These are phyloP conservation scores for Nigrospora sphaerica DNA, from an alignment of 2,329 filamentous ascomycete species.

Conservation along the genomic window DNA sequence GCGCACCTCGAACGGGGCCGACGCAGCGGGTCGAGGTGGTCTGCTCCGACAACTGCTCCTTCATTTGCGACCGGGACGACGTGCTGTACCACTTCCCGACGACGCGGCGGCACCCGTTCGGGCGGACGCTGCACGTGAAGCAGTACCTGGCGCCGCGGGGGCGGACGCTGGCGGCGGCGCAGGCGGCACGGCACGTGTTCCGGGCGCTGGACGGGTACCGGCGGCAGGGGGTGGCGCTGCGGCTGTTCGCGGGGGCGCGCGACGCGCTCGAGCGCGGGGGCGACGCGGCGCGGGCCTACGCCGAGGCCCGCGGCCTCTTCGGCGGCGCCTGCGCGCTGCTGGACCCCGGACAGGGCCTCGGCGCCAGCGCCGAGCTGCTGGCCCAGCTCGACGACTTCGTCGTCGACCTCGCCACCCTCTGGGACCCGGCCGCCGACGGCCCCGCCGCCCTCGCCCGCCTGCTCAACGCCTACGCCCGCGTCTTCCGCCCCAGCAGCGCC, in stretches of 20 bases:
- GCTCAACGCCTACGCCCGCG: slow-evolving; percentile 6
- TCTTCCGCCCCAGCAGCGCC: slow-evolving; percentile 8
- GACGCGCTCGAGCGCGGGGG: slow-evolving; percentile 3
- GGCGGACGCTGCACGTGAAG: slow-evolving; percentile 2
- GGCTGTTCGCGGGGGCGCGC: slow-evolving; percentile 8
- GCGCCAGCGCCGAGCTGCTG: slow-evolving; percentile 9
- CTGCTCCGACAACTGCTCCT: not conserved
- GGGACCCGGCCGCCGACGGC: slow-evolving; percentile 1
- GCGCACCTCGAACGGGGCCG: not conserved
- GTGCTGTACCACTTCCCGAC: slow-evolving; percentile 9
- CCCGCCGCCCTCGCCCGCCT: slow-evolving; percentile 2
- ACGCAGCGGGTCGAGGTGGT: not conserved
- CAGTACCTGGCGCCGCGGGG: slow-evolving; percentile 1
- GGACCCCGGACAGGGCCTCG: slow-evolving; percentile 9
- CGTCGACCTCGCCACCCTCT: slow-evolving; percentile 5
- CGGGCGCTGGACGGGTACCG: slow-evolving; percentile 5
- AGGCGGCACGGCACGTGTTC: slow-evolving; percentile 7
- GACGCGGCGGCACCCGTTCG: slow-evolving; percentile 4
- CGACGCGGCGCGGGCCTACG: not conserved
- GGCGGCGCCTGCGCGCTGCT: slow-evolving; percentile 6
- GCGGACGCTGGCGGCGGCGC: not conserved
- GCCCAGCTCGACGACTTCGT: slow-evolving; percentile 10
- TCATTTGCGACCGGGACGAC: slow-evolving; percentile 6
- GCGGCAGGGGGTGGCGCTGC: slow-evolving; percentile 1
- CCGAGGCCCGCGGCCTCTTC: slow-evolving; percentile 4